Conservation (phyloP, 805 yeast species). For the Teunomyces stri region DNA sequence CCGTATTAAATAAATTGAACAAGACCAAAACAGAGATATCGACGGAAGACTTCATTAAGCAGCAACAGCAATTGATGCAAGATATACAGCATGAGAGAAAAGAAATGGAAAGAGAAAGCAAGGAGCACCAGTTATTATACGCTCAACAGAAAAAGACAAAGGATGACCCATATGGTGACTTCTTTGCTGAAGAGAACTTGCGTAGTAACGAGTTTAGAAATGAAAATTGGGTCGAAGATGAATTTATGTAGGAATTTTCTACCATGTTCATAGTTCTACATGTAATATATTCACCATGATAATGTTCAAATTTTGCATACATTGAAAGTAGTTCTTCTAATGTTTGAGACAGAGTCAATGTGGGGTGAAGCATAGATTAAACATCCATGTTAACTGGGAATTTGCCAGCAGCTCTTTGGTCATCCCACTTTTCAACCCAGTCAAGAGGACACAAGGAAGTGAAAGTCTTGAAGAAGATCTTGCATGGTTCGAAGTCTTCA, state of each 20-base stretch:
- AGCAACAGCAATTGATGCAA: conserved; percentile 28
- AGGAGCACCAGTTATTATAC: conserved; percentile 33
- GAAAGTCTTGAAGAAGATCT: conserved; percentile 89
- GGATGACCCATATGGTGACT: conserved; percentile 37
- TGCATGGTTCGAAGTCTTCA: conserved; percentile 97
- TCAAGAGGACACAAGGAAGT: conserved; percentile 80
- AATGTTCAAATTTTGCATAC: conserved; percentile 2
- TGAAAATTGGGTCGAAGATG: conserved; percentile 56
- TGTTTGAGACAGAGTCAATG: neutral
- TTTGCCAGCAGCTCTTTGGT: conserved; percentile 64
- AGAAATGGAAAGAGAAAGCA: conserved; percentile 32
- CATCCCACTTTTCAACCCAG: conserved; percentile 88
- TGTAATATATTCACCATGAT: neutral
- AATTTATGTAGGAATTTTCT: conserved; percentile 40
- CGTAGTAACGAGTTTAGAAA: conserved; percentile 46
- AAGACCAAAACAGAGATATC: conserved; percentile 60
- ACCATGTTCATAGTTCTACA: neutral
- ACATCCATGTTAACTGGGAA: conserved; percentile 39
- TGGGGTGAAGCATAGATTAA: neutral
- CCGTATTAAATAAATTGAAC: conserved; percentile 57
- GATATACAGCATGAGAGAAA: conserved; percentile 39
- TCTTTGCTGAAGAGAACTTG: conserved; percentile 44
- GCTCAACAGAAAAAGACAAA: conserved; percentile 40
- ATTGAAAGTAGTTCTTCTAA: neutral
- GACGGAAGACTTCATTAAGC: conserved; percentile 42